Percentiles rank a stretch among this genome's conserved stretches.
phyloP scores from a whole-genome alignment of 129 eudicot genomes.

The Rutidosis leptorrhynchoides region DNA sequence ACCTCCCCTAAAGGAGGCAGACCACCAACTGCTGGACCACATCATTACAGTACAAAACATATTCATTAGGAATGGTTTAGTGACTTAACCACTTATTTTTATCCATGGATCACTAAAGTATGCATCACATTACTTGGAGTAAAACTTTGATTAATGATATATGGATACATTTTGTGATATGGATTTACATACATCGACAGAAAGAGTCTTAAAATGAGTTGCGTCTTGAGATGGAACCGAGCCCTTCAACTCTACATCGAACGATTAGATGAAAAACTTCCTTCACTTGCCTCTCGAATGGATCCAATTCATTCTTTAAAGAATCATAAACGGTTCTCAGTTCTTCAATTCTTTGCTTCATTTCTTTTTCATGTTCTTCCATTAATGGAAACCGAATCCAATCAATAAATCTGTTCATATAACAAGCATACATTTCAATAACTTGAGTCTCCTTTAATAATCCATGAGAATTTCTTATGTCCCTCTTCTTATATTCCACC shows the following conservation, averaged over 20 bases:
- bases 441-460: constrained; percentile 70
- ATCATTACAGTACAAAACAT: too few species aligned
- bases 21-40: too few species aligned
- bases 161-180: too few species aligned
- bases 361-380: constrained; percentile 54
- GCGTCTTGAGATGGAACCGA: constrained; percentile 26
- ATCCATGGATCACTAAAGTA: not conserved
- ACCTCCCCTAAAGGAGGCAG: too few species aligned
- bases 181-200: not conserved
- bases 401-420: constrained; percentile 51
- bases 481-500: constrained; percentile 70
- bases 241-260: constrained; percentile 32
- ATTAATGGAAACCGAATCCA: constrained; percentile 50
- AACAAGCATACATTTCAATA: constrained; percentile 53
- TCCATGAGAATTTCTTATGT: constrained; percentile 52
- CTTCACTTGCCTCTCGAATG: constrained; percentile 66
- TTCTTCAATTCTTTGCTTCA: constrained; percentile 45
- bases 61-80: not conserved
- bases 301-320: constrained; percentile 59
- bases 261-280: constrained; percentile 37
- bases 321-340: constrained; percentile 38
- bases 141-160: too few species aligned
- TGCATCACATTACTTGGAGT: not conserved
- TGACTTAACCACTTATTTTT: too few species aligned
- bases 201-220: not conserved